A percentile compares a stretch with the other conserved stretches of the same genome.
Conservation (phyloP, 176 grass and related monocot species). For the Eleusine coracana region DNA sequence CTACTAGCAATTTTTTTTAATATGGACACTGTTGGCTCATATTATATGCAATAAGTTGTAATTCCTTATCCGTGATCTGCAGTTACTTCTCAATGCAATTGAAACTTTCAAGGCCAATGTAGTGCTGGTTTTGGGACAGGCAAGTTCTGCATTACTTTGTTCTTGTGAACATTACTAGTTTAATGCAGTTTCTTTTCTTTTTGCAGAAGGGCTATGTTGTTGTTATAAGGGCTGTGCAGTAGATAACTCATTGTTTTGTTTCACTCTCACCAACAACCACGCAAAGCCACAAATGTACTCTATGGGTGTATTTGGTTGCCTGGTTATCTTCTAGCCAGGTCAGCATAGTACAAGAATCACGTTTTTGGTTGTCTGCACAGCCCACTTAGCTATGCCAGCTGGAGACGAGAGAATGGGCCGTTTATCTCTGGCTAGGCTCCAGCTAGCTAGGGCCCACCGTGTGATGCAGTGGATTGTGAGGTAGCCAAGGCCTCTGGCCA, state of each 20-base stretch:
- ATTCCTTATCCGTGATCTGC: constrained; percentile 30
- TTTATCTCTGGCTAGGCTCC: no score
- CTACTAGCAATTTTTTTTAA: background rate
- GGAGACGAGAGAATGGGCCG: no score
- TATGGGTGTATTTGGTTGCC: background rate
- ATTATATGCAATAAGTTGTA: background rate
- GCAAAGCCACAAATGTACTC: background rate
- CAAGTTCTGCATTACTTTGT: constrained; percentile 32
- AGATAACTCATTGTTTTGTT: constrained; percentile 4
- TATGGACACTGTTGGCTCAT: background rate
- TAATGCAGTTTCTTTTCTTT: background rate
- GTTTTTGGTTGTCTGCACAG: no score
- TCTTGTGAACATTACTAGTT: constrained; percentile 10
- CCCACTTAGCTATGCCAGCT: no score
- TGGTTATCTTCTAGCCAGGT: no score
- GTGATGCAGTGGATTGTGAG: no score
- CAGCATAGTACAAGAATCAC: no score
- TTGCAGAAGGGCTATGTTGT: constrained; percentile 21
- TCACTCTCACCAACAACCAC: background rate
- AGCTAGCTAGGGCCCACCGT: no score
- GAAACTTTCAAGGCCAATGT: constrained; percentile 91
- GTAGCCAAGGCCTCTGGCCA: no score
- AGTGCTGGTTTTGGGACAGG: constrained; percentile 92
- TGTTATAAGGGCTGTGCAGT: constrained; percentile 1
- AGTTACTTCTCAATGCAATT: constrained; percentile 90